These are phyloP conservation scores for Tuber umbilicatum DNA, from an alignment of 495 filamentous ascomycete species.

Conservation along the genomic window DNA sequence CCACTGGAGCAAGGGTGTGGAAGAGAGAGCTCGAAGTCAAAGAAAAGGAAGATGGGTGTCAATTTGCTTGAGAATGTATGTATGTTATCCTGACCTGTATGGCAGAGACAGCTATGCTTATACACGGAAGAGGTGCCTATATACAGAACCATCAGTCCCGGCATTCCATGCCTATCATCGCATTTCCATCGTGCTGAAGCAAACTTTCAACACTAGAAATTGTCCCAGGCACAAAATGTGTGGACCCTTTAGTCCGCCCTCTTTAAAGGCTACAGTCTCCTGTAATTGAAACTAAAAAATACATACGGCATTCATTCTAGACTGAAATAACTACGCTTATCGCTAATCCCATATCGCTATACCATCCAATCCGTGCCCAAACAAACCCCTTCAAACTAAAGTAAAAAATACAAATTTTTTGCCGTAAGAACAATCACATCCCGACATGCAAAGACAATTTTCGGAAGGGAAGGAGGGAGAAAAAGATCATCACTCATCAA, in stretches of 20 bases:
- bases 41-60: too few species aligned
- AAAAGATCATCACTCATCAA: conserved; percentile 15
- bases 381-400: background rate
- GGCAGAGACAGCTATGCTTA: too few species aligned
- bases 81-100: too few species aligned
- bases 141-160: too few species aligned
- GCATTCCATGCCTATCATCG: too few species aligned
- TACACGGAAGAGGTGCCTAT: too few species aligned
- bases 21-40: too few species aligned
- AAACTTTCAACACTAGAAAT: too few species aligned
- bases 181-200: too few species aligned
- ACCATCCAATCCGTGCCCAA: background rate
- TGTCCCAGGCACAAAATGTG: background rate
- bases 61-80: too few species aligned
- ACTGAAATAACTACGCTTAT: background rate
- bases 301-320: background rate
- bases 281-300: background rate
- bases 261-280: background rate
- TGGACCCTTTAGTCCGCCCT: background rate
- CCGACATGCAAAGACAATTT: background rate
- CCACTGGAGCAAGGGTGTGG: too few species aligned
- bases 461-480: background rate
- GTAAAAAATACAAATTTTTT: background rate
- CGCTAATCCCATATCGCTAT: background rate
- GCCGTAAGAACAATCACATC: background rate